These are phyloP conservation scores for Boletellus sp. DNA, from an alignment of 768 basidiomycete genomes.

Conservation along the genomic window DNA sequence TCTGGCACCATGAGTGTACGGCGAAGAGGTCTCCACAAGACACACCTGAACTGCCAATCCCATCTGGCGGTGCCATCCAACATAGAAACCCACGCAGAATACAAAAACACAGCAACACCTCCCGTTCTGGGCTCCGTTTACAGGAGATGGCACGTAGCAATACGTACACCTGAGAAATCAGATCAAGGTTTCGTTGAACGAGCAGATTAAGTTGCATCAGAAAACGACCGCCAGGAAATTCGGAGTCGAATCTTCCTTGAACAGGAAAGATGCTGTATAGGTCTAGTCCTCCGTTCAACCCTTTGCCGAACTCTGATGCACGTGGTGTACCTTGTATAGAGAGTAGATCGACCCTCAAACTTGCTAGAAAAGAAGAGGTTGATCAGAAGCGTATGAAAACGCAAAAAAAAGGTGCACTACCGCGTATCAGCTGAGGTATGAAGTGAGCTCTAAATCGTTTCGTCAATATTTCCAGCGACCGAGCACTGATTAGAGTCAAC, in stretches of 20 bases:
- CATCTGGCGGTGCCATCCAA: constrained; percentile 34
- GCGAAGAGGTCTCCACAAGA: background rate
- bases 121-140: constrained; percentile 26
- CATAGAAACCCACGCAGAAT: constrained; percentile 29
- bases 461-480: constrained; percentile 18
- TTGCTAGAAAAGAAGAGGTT: constrained; percentile 12
- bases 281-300: constrained; percentile 10
- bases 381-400: constrained; percentile 5
- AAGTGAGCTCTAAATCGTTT: constrained; percentile 37
- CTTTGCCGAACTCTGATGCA: background rate
- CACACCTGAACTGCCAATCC: constrained; percentile 36
- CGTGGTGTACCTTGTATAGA: constrained; percentile 16
- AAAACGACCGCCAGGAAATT: constrained; percentile 35
- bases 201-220: constrained; percentile 24
- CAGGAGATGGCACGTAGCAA: constrained; percentile 15
- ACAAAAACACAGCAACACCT: constrained; percentile 26
- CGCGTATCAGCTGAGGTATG: constrained; percentile 37
- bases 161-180: constrained; percentile 26
- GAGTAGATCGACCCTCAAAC: constrained; percentile 21
- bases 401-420: constrained; percentile 17
- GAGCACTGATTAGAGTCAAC: constrained; percentile 13
- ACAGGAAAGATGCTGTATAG: constrained; percentile 14
- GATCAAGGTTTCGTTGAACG: constrained; percentile 19
- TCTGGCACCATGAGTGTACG: background rate
- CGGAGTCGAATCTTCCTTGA: constrained; percentile 27